Evolutionary conservation across 2,329 filamentous ascomycete genomes (phyloP).

Genomic region (Penicillium sp.): DNA sequence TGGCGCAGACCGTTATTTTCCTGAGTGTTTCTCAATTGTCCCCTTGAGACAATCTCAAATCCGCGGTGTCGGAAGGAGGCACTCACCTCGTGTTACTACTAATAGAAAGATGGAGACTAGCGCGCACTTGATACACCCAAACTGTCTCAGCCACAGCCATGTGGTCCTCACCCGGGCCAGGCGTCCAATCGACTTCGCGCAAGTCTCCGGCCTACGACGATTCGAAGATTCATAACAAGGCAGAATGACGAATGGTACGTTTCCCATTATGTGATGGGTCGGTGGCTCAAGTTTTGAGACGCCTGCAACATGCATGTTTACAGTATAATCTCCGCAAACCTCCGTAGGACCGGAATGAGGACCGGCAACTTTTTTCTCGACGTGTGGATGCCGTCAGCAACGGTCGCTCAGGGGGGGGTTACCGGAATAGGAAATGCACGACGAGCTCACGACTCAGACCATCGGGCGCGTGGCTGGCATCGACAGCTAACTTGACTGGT

Average conservation of each 20-base stretch:
- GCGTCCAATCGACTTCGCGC: conserved; percentile 7
- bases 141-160: conserved; percentile 28
- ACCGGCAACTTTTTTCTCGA: not conserved
- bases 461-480: not conserved
- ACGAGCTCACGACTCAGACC: conserved; percentile 11
- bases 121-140: conserved; percentile 21
- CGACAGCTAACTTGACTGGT: not conserved
- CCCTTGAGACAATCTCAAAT: not conserved
- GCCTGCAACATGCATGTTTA: not conserved
- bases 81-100: conserved; percentile 18
- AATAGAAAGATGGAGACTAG: conserved; percentile 27
- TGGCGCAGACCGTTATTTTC: conserved; percentile 13
- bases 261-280: conserved; percentile 2
- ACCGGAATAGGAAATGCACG: not conserved
- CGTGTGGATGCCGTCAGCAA: conserved; percentile 4
- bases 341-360: conserved; percentile 6
- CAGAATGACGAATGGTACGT: not conserved
- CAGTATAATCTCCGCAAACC: conserved; percentile 11
- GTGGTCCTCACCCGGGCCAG: conserved; percentile 17
- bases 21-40: not conserved
- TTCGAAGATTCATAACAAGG: not conserved
- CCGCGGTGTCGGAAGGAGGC: not conserved
- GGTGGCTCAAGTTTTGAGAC: conserved; percentile 10
- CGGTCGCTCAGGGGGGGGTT: conserved; percentile 1
- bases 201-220: not conserved